phyloP scores from a whole-genome alignment of 495 filamentous ascomycete genomes.

The Poronia punctata region DNA sequence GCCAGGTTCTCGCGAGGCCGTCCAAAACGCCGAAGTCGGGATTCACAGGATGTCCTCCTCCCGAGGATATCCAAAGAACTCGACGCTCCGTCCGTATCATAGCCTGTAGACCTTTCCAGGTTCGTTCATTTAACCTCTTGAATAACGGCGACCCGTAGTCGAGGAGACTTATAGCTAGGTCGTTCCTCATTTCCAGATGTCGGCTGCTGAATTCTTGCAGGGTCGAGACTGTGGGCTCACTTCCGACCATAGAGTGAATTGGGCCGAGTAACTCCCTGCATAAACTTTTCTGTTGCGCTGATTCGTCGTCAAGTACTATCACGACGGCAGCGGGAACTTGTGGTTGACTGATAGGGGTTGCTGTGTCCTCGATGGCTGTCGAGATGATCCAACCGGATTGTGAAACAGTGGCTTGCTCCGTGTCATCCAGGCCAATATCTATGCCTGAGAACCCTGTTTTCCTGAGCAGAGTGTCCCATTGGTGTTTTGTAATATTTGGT shows the following conservation, averaged over 20 bases:
- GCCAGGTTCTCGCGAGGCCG: slow-evolving; percentile 14
- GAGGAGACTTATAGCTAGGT: no score
- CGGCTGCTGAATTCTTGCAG: no score
- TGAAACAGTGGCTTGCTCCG: slow-evolving; percentile 7
- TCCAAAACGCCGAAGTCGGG: slow-evolving; percentile 18
- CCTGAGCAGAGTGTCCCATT: slow-evolving; percentile 33
- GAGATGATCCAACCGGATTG: slow-evolving; percentile 36
- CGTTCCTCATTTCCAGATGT: no score
- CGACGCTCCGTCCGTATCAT: background rate
- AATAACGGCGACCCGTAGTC: background rate
- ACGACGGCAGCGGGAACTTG: background rate
- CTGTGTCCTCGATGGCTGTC: slow-evolving; percentile 7
- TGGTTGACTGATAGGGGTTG: background rate
- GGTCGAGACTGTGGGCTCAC: no score
- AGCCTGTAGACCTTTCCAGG: background rate
- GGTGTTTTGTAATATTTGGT: slow-evolving; percentile 22
- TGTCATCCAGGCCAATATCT: slow-evolving; percentile 22
- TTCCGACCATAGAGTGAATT: no score
- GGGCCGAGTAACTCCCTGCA: no score
- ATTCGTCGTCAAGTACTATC: slow-evolving; percentile 2
- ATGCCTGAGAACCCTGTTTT: slow-evolving; percentile 35
- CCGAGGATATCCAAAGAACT: slow-evolving; percentile 4
- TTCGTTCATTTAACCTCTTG: background rate
- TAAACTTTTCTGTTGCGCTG: no score
- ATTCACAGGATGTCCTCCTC: slow-evolving; percentile 7